Evolutionary conservation across 2,329 filamentous ascomycete genomes (phyloP), one percentile per base, ranked within the genome.

Genomic region (Fusarium graminum): DNA sequence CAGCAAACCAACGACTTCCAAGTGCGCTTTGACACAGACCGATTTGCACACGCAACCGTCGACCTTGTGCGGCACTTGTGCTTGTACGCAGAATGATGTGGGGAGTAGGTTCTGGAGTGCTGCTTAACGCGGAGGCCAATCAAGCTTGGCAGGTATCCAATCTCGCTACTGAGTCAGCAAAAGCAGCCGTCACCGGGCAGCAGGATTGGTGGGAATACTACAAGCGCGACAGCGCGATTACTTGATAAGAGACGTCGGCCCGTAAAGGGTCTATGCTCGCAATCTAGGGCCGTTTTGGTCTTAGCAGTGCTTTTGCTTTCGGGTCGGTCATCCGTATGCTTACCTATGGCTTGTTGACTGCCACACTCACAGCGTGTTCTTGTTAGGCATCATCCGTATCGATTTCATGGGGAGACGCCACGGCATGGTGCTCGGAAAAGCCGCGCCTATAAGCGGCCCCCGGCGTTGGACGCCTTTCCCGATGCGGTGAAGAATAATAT

Each of bases 151-250:
- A 28, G 29, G 28, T 29, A 11, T 25, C 25, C 8, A 26, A 42
- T 34, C 29, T 14, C 16, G 16, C 28, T 14, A 16, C 40, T 66
- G 63, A 59, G 52, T 56, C 28, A 49, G 44, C 63, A 54, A 25
- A 11, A 13, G 41, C 42, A 36, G 28, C 49, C 38, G 36, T 5
- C 6, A 2, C 8, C n/a, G 4, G 8, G 36, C 11, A 9, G n/a
- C 17, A 5, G 19, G 28, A 66, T 66, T 67, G 63, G 63, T 41
- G 43, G 57, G 30, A 26, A 32, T 54, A 29, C 42, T 25, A 14
- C n/a, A n/a, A 36, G 34, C 34, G 34, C 34, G 34, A 36, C n/a
- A 36, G 7, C 16, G 7, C 16, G 34, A 36, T 36, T n/a, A 36
- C 8, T n/a, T 4, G 16, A n/a, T 10, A 36, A 9, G 16, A 17